phyloP scores from a whole-genome alignment of 371 early-diverging fungal species.

The Catenaria anguillulae region DNA sequence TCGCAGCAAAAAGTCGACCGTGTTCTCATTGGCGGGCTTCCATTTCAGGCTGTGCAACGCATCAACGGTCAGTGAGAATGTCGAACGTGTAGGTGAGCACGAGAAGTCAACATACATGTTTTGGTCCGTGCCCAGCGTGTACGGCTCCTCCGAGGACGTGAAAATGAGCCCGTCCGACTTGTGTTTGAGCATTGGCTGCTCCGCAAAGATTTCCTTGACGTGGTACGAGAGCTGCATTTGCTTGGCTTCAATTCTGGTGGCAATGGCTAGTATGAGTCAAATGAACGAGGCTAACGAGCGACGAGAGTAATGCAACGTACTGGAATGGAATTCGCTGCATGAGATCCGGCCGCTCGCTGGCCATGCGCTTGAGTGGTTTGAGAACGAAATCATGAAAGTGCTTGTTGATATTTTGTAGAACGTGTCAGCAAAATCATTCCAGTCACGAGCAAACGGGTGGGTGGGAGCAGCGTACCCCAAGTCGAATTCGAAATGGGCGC shows the following conservation, averaged over 20 bases:
- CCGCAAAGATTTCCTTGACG: slow-evolving; percentile 39
- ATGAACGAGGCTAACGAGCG: background rate
- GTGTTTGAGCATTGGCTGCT: slow-evolving; percentile 51
- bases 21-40: slow-evolving; percentile 97
- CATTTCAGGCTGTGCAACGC: slow-evolving; percentile 87
- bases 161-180: slow-evolving; percentile 79
- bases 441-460: too few species aligned
- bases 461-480: slow-evolving; percentile 41
- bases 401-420: too few species aligned
- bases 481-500: slow-evolving; percentile 42
- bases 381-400: slow-evolving; percentile 22
- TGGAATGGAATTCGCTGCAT: slow-evolving; percentile 38
- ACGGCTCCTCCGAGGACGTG: slow-evolving; percentile 59
- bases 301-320: slow-evolving; percentile 20
- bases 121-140: slow-evolving; percentile 45
- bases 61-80: background rate
- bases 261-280: slow-evolving; percentile 13
- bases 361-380: slow-evolving; percentile 25
- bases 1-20: slow-evolving; percentile 75
- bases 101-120: slow-evolving; percentile 20
- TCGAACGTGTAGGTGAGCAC: background rate
- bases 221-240: slow-evolving; percentile 54
- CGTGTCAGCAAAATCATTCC: too few species aligned
- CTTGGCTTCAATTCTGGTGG: slow-evolving; percentile 51
- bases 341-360: slow-evolving; percentile 22